Conservation (phyloP, 2,329 filamentous ascomycete genomes). For the Cladophialophora carrionii region DNA sequence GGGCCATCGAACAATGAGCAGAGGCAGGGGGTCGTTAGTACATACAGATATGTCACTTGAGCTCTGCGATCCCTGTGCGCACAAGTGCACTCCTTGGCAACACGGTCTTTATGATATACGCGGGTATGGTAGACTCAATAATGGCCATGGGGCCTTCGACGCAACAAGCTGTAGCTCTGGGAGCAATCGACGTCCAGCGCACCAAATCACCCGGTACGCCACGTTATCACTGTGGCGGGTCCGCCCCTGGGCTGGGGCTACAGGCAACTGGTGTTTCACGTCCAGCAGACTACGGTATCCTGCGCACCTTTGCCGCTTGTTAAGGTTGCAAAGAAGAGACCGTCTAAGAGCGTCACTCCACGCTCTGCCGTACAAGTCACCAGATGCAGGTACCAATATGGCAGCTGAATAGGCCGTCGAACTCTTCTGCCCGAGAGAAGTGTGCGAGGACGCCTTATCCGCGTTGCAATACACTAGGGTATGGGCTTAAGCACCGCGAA, state of each 20-base stretch:
- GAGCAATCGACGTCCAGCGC: neutral
- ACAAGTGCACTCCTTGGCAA: neutral
- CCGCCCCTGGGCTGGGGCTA: too few species aligned
- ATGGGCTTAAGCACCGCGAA: neutral
- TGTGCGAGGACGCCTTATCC: neutral
- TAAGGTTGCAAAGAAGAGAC: neutral
- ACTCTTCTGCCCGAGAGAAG: neutral
- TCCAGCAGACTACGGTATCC: neutral
- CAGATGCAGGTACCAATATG: neutral
- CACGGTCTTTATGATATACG: neutral
- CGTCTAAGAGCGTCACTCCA: neutral
- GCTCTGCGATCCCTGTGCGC: neutral
- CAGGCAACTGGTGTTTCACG: neutral
- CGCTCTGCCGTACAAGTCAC: too few species aligned
- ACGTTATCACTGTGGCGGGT: neutral
- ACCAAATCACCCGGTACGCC: neutral
- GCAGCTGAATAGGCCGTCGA: neutral
- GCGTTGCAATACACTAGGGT: neutral
- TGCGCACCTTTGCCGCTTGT: neutral
- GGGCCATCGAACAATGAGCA: neutral
- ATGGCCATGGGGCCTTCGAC: neutral
- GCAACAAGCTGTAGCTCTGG: neutral
- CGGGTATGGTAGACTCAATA: neutral
- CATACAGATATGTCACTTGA: conserved; percentile 23
- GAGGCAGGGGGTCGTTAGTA: conserved; percentile 1